Evolutionary conservation across 1,139 yeast species (phyloP).

Genomic region (Hansenula lynferdii): DNA sequence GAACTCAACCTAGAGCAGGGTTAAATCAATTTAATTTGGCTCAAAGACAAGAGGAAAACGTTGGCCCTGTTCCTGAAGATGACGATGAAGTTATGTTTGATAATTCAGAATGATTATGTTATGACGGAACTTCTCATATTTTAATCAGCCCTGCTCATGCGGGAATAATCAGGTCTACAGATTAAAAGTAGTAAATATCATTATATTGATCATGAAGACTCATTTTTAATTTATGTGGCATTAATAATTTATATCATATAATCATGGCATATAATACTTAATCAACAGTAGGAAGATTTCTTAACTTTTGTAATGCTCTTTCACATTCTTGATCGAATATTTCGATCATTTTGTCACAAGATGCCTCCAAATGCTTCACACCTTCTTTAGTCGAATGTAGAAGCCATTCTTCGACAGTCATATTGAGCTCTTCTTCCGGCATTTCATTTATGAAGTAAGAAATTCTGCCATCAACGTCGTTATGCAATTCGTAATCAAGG

Average conservation of each 20-base stretch:
- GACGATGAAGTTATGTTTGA: constrained; percentile 1
- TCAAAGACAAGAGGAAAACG: not conserved
- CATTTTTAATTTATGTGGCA: too few relatives aligned
- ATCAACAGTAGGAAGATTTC: constrained; percentile 4
- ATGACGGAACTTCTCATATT: too few relatives aligned
- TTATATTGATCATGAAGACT: too few relatives aligned
- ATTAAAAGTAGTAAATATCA: too few relatives aligned
- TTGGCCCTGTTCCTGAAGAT: not conserved
- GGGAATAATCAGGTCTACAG: too few relatives aligned
- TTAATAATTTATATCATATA: too few relatives aligned
- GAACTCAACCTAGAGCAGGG: not conserved
- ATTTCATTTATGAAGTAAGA: constrained; percentile 61
- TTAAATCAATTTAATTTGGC: too few relatives aligned
- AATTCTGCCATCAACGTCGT: constrained; percentile 61
- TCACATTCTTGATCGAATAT: constrained; percentile 39
- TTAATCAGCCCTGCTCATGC: too few relatives aligned
- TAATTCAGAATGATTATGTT: not conserved
- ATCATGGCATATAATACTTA: too few relatives aligned
- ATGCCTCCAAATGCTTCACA: constrained; percentile 27
- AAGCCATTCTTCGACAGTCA: constrained; percentile 73
- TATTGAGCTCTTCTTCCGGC: constrained; percentile 63
- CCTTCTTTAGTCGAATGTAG: constrained; percentile 47
- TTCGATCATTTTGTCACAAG: constrained; percentile 38
- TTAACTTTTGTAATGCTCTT: constrained; percentile 31
- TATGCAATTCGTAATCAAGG: constrained; percentile 18